Conservation (phyloP, 768 basidiomycete genomes). For the Russula abietina region DNA sequence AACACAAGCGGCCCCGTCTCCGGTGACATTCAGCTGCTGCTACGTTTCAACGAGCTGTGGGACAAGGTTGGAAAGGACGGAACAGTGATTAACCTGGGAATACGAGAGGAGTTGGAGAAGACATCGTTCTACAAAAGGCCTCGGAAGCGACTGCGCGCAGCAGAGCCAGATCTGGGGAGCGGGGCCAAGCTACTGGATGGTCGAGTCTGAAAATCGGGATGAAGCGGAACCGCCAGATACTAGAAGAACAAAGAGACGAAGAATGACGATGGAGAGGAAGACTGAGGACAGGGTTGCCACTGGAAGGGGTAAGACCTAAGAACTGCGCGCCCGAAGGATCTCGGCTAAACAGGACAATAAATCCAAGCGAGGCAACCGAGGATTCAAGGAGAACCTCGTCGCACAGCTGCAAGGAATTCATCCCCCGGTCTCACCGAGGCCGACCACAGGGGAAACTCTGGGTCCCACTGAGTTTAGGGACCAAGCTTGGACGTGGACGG, state of each 20-base stretch:
- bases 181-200: too few relatives aligned
- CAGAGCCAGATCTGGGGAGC: background rate
- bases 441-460: background rate
- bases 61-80: too few relatives aligned
- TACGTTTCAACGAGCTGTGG: too few relatives aligned
- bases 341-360: fast-evolving
- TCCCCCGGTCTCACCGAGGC: background rate
- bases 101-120: too few relatives aligned
- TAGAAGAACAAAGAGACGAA: too few relatives aligned
- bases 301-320: background rate
- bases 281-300: background rate
- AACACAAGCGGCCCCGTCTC: background rate
- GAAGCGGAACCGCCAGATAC: too few relatives aligned
- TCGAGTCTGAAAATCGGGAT: background rate
- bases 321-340: background rate
- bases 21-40: too few relatives aligned
- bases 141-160: background rate
- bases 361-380: background rate
- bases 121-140: too few relatives aligned
- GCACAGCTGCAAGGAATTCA: background rate
- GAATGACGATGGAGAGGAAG: background rate
- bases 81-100: background rate
- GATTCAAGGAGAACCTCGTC: background rate
- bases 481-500: background rate
- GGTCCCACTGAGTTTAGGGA: background rate